Evolutionary conservation across 495 filamentous ascomycete genomes (phyloP).

Genomic region (Poronia punctata): DNA sequence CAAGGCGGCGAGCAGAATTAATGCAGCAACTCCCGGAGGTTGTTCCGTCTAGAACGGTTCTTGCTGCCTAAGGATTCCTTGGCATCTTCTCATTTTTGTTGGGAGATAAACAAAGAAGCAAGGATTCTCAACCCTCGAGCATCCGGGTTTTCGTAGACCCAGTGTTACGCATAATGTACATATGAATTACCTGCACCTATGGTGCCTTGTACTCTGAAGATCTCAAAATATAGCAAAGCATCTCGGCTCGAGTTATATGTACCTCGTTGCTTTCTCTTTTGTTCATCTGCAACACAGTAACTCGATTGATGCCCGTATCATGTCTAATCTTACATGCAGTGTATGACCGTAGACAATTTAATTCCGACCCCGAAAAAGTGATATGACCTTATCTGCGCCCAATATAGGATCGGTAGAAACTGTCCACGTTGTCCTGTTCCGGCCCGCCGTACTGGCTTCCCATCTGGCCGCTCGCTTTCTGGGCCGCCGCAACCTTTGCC

Average conservation of each 20-base stretch:
- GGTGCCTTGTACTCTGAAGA: slow-evolving; percentile 9
- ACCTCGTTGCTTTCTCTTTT: slow-evolving; percentile 7
- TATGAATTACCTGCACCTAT: slow-evolving; percentile 6
- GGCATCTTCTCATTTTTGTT: too few relatives aligned
- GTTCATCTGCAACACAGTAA: slow-evolving; percentile 12
- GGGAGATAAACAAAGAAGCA: too few relatives aligned
- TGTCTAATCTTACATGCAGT: background rate
- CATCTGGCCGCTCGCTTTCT: slow-evolving; percentile 64
- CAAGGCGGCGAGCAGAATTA: slow-evolving; percentile 74
- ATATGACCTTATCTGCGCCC: slow-evolving; percentile 44
- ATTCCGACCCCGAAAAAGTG: background rate
- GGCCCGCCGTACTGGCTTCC: slow-evolving; percentile 51
- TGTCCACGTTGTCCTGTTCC: slow-evolving; percentile 63
- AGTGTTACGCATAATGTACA: slow-evolving; percentile 23
- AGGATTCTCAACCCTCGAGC: too few relatives aligned
- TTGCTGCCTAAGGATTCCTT: too few relatives aligned
- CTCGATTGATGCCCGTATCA: slow-evolving; percentile 11
- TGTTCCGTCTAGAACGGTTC: too few relatives aligned
- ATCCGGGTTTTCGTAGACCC: too few relatives aligned
- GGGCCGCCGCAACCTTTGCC: slow-evolving; percentile 67
- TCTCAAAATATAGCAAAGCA: slow-evolving; percentile 17
- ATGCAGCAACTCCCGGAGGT: too few relatives aligned
- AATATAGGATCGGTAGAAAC: slow-evolving; percentile 76
- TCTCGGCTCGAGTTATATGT: slow-evolving; percentile 14
- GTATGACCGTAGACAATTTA: background rate